A percentile compares a stretch with the other conserved stretches of the same genome.
Evolutionary conservation across 2,329 filamentous ascomycete genomes (phyloP).

Genomic region (Verticillium albo-atrum): DNA sequence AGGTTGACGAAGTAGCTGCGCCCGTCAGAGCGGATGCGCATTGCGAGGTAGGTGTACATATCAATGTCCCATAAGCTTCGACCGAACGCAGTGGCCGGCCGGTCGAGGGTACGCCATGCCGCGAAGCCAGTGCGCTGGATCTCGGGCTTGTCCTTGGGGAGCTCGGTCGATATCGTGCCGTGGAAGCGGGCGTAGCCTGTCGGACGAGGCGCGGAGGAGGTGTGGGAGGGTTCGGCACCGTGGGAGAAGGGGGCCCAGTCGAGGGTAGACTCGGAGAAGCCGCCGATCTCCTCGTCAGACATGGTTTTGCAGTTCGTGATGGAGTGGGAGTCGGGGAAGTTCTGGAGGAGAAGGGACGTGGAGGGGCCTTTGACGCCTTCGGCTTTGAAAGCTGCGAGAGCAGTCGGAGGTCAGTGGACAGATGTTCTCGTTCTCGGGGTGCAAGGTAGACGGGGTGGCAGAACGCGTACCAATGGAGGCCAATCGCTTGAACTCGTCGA

Average conservation of each 20-base stretch:
- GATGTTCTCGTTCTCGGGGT: background rate
- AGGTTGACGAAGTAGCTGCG: slow-evolving; percentile 92
- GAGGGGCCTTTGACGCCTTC: slow-evolving; percentile 64
- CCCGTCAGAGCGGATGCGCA: slow-evolving; percentile 87
- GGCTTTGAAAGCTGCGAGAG: slow-evolving; percentile 55
- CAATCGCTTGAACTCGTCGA: slow-evolving; percentile 56
- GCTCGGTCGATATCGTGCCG: slow-evolving; percentile 79
- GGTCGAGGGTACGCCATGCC: slow-evolving; percentile 80
- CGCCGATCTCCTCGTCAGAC: slow-evolving; percentile 82
- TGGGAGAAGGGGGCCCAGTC: slow-evolving; percentile 42
- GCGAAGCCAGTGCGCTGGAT: slow-evolving; percentile 82
- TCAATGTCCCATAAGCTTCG: slow-evolving; percentile 85
- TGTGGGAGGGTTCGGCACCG: slow-evolving; percentile 9
- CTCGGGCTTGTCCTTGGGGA: slow-evolving; percentile 70
- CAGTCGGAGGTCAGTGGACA: background rate
- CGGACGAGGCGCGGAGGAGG: slow-evolving; percentile 13
- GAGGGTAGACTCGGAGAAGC: slow-evolving; percentile 71
- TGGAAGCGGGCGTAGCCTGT: slow-evolving; percentile 70
- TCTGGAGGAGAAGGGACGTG: slow-evolving; percentile 59
- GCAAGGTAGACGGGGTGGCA: background rate
- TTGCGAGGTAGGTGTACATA: slow-evolving; percentile 78
- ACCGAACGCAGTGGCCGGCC: slow-evolving; percentile 76
- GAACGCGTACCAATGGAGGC: slow-evolving; percentile 45
- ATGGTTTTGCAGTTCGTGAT: slow-evolving; percentile 66
- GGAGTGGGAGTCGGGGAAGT: slow-evolving; percentile 50